These are phyloP conservation scores for Hymenoscyphus albidus DNA, from an alignment of 2,329 filamentous ascomycete genomes.

Conservation along the genomic window DNA sequence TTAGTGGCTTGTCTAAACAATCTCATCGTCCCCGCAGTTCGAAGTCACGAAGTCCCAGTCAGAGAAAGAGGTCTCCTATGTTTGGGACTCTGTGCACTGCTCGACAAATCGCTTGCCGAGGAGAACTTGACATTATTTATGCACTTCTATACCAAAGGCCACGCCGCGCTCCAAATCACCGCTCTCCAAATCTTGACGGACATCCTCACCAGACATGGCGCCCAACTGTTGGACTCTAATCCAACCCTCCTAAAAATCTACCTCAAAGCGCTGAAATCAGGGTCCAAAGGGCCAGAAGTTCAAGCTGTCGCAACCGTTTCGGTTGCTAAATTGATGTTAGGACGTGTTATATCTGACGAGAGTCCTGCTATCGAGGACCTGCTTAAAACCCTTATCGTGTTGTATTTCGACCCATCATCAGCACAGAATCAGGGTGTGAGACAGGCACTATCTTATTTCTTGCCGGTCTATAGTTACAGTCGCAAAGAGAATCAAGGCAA, in stretches of 20 bases:
- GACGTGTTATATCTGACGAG: slow-evolving; percentile 67
- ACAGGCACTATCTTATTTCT: slow-evolving; percentile 87
- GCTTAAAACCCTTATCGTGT: slow-evolving; percentile 77
- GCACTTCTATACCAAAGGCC: slow-evolving; percentile 92
- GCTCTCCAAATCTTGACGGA: slow-evolving; percentile 90
- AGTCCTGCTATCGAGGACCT: slow-evolving; percentile 63
- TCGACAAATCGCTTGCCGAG: slow-evolving; percentile 86
- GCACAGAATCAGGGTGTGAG: slow-evolving; percentile 75
- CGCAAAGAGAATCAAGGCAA: slow-evolving; percentile 76
- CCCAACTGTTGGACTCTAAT: slow-evolving; percentile 65
- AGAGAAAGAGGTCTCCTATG: slow-evolving; percentile 87
- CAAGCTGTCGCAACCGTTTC: slow-evolving; percentile 79
- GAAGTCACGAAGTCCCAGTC: slow-evolving; percentile 88
- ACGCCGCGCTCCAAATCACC: slow-evolving; percentile 83
- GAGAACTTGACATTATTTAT: slow-evolving; percentile 92
- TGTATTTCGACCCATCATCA: slow-evolving; percentile 86
- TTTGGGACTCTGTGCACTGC: slow-evolving; percentile 82
- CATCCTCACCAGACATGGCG: slow-evolving; percentile 83
- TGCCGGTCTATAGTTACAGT: slow-evolving; percentile 91
- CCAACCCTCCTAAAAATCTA: slow-evolving; percentile 80
- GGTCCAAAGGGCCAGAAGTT: slow-evolving; percentile 65
- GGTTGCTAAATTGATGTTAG: slow-evolving; percentile 81
- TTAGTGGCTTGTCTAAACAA: slow-evolving; percentile 98
- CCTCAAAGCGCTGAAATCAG: slow-evolving; percentile 72
- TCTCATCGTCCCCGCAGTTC: slow-evolving; percentile 88